phyloP scores from a whole-genome alignment of 2,329 filamentous ascomycete species.

The Leptographium lundbergii region DNA sequence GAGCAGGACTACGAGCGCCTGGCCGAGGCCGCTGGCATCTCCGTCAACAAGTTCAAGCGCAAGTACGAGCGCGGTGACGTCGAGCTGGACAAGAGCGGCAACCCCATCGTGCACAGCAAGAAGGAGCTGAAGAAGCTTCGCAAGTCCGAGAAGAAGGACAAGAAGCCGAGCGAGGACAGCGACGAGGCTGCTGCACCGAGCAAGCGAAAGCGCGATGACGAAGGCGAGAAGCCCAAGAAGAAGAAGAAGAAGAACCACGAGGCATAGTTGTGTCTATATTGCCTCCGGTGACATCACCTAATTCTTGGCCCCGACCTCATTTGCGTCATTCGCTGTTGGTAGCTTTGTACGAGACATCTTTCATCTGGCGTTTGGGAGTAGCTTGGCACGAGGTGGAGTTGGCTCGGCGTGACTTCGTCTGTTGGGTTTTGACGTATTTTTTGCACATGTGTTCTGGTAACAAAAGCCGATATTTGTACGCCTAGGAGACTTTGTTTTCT shows the following conservation, averaged over 20 bases:
- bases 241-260: slow-evolving; percentile 28
- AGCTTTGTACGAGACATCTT: neutral
- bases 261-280: neutral
- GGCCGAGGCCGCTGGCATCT: slow-evolving; percentile 55
- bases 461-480: neutral
- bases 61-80: slow-evolving; percentile 69
- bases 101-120: slow-evolving; percentile 48
- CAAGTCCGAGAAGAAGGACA: slow-evolving; percentile 15
- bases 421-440: neutral
- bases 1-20: slow-evolving; percentile 45
- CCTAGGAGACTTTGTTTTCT: neutral
- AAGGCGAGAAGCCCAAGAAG: slow-evolving; percentile 46
- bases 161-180: slow-evolving; percentile 11
- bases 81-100: slow-evolving; percentile 50
- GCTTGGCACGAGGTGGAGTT: slow-evolving; percentile 1
- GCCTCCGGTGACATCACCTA: neutral
- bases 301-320: neutral
- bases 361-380: neutral
- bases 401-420: neutral
- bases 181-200: slow-evolving; percentile 29
- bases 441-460: neutral
- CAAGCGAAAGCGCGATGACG: slow-evolving; percentile 59
- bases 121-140: slow-evolving; percentile 25
- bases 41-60: slow-evolving; percentile 63
- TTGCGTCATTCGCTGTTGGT: slow-evolving; percentile 2